Evolutionary conservation across 192 early-diverging fungal species (phyloP).

Genomic region (Backusella parvicylindrica): DNA sequence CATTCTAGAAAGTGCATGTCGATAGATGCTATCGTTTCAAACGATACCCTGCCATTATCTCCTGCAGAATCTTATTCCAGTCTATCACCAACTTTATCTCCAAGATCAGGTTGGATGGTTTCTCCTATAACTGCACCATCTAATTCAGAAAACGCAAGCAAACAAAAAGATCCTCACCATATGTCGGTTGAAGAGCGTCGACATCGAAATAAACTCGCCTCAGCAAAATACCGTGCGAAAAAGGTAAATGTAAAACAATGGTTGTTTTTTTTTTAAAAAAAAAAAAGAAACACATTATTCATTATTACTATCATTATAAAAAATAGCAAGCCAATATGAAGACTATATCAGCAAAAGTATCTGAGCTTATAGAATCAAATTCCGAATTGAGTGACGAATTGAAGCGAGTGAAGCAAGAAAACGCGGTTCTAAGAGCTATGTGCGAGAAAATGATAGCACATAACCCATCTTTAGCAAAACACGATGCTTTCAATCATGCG

Average conservation of each 20-base stretch:
- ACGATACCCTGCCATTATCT: neutral
- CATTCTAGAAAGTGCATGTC: neutral
- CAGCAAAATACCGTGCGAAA: slow-evolving; percentile 58
- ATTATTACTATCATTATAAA: neutral
- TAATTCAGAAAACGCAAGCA: neutral
- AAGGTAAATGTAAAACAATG: slow-evolving; percentile 22
- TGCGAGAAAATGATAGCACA: neutral
- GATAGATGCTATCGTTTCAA: neutral
- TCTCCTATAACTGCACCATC: neutral
- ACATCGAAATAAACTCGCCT: slow-evolving; percentile 55
- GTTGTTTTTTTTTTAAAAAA: neutral
- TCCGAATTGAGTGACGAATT: neutral
- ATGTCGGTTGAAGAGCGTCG: slow-evolving; percentile 45
- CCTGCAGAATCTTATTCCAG: slow-evolving; percentile 4
- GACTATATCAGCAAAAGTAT: neutral
- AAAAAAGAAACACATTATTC: neutral
- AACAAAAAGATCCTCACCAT: slow-evolving; percentile 9
- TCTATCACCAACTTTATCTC: neutral
- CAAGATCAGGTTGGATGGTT: neutral
- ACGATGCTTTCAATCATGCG: neutral
- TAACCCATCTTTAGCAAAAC: neutral
- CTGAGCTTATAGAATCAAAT: neutral
- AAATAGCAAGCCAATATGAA: slow-evolving; percentile 10
- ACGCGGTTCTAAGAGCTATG: neutral
- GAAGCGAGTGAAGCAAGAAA: neutral